Base-by-base conservation (phyloP, 139 green algal genomes). In the Penium margaritaceum region DNA sequence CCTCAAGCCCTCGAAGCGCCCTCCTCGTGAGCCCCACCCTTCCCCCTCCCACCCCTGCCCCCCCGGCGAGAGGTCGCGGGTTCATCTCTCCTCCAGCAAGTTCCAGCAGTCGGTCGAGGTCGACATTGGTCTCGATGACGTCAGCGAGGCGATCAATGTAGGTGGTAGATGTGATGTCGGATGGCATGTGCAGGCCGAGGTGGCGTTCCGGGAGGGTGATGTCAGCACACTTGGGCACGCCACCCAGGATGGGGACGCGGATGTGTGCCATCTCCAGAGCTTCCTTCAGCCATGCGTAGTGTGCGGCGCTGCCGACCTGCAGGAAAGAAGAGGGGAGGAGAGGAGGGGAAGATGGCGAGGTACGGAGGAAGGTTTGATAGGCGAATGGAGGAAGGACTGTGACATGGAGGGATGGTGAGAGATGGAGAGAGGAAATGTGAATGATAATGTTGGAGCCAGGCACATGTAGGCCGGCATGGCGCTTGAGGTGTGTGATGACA, bases 261-360 rank as follows among this genome's bases (percentile, higher is more conserved):
- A 89, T 51, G 2, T 77, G 83, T 1, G 81, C 79, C 9, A 62
- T 54, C 2, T 65, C 68, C 0, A 95, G 32, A 2, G 86, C 85
- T 1, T 90, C 81, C 6, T 47, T 37, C 47, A 95, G 72, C 80
- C 86, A 89, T 27, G 83, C 58, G 6, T 67, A 71, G 79, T 94
- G 86, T 2, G 77, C 69, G 1, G 58, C 32, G 12, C 85, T 68
- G 39, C 72, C 80, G 19, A 88, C 78, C 66, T 90, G 14, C 14
- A 70, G 24, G 5, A 21, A 5, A 53, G 19, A 12, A 3, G 30
- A 5, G 30, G 24, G 5, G 63, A 71, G 43, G 27, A 32, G 2
- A n/a, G 63, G 63, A 63, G 30, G 43, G 63, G 7, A 55, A 58
- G 63, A 61, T 36, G 0, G 2, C 0, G n/a, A 69, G 7, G 17